Conservation (phyloP, 306 rosid species). For the Trifolium fragiferum region DNA sequence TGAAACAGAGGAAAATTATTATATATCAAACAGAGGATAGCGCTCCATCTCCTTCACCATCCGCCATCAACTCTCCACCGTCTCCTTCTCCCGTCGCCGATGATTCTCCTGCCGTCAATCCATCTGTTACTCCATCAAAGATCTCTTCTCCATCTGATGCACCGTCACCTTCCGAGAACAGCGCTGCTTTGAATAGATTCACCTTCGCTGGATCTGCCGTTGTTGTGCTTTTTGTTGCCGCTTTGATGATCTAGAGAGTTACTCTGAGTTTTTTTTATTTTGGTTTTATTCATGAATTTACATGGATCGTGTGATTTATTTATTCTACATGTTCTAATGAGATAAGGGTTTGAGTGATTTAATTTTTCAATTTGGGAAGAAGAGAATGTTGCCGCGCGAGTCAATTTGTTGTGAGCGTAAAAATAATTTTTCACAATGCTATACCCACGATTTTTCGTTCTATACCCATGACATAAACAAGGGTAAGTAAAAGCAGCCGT, state of each 20-base stretch:
- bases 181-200: slow-evolving; percentile 45
- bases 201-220: slow-evolving; percentile 43
- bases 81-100: slow-evolving; percentile 43
- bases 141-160: slow-evolving; percentile 43
- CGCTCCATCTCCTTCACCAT: too few relatives aligned
- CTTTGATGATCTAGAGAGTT: slow-evolving; percentile 41
- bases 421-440: too few relatives aligned
- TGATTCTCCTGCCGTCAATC: slow-evolving; percentile 33
- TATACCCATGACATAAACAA: too few relatives aligned
- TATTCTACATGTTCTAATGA: neutral
- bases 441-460: too few relatives aligned
- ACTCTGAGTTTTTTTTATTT: neutral
- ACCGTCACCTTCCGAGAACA: slow-evolving; percentile 36
- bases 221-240: slow-evolving; percentile 18
- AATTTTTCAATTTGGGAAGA: too few relatives aligned
- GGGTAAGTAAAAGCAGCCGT: too few relatives aligned
- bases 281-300: neutral
- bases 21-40: fast-evolving
- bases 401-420: too few relatives aligned
- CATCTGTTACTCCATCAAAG: slow-evolving; percentile 43
- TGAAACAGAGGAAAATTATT: too few relatives aligned
- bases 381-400: too few relatives aligned
- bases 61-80: too few relatives aligned
- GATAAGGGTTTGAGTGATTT: too few relatives aligned
- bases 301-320: neutral